Conservation (phyloP, 2,329 filamentous ascomycete species). For the Apiospora koreana region DNA sequence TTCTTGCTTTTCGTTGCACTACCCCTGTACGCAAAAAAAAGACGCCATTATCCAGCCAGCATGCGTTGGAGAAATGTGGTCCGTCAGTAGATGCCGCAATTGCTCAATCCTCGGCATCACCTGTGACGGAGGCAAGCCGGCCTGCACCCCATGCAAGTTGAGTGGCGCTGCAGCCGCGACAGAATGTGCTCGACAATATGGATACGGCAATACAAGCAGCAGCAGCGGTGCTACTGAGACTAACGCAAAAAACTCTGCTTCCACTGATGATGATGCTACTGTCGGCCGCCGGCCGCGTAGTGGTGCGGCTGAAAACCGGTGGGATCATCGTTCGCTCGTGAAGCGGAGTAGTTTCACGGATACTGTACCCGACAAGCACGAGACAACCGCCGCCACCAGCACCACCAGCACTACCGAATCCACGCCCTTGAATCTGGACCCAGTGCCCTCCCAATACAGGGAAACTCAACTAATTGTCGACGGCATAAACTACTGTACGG, state of each 20-base stretch:
- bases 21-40: not conserved
- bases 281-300: not conserved
- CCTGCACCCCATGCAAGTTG: not conserved
- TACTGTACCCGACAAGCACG: not conserved
- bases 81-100: not conserved
- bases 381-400: not conserved
- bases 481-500: constrained; percentile 15
- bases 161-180: not conserved
- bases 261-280: not conserved
- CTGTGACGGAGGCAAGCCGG: not conserved
- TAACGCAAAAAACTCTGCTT: not conserved
- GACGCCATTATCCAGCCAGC: not conserved
- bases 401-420: not conserved
- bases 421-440: not conserved
- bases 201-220: not conserved
- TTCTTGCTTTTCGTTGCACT: not conserved
- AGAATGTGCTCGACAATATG: not conserved
- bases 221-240: not conserved
- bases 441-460: constrained; percentile 9
- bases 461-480: constrained; percentile 15
- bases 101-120: not conserved
- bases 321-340: not conserved
- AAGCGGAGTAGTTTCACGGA: constrained; percentile 1
- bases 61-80: constrained; percentile 6
- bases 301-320: not conserved